Conservation (phyloP, 352 stramenopile species). For the Pythium aphanidermatum region DNA sequence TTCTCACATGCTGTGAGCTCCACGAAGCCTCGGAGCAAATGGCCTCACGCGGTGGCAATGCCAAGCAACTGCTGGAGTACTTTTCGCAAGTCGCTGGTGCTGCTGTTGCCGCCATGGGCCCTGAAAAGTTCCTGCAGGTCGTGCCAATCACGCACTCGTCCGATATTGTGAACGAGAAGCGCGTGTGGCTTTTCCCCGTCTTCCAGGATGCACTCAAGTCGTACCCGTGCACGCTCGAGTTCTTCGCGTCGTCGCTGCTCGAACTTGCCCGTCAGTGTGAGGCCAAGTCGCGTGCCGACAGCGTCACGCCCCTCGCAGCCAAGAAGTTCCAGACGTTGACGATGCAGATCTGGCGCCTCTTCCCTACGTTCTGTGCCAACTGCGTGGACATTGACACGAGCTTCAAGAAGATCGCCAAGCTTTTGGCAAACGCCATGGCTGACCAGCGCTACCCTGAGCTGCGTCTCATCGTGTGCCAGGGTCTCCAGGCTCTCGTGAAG, state of each 20-base stretch:
- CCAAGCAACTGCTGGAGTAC: constrained; percentile 42
- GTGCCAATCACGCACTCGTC: constrained; percentile 65
- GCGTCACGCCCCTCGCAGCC: constrained; percentile 49
- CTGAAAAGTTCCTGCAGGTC: constrained; percentile 61
- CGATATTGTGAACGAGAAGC: constrained; percentile 70
- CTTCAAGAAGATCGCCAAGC: constrained; percentile 85
- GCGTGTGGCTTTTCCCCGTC: constrained; percentile 75
- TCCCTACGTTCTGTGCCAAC: constrained; percentile 72
- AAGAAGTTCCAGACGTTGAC: constrained; percentile 77
- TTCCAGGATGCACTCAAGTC: constrained; percentile 59
- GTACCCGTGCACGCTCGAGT: constrained; percentile 55
- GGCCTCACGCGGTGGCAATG: constrained; percentile 31
- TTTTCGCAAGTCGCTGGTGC: constrained; percentile 60
- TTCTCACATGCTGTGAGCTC: constrained; percentile 71
- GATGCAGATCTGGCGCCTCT: constrained; percentile 78
- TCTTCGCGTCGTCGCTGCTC: constrained; percentile 67
- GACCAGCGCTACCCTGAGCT: constrained; percentile 84
- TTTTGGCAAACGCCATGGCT: constrained; percentile 80
- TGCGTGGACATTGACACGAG: constrained; percentile 67
- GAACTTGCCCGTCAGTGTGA: constrained; percentile 70
- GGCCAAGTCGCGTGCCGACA: constrained; percentile 53
- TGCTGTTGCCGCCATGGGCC: constrained; percentile 58
- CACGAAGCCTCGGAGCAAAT: constrained; percentile 76
- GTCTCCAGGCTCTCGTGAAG: constrained; percentile 78
- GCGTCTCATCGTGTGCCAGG: constrained; percentile 78